These are phyloP conservation scores for Rhizopus delemar DNA, from an alignment of 371 early-diverging fungal species.

Conservation along the genomic window DNA sequence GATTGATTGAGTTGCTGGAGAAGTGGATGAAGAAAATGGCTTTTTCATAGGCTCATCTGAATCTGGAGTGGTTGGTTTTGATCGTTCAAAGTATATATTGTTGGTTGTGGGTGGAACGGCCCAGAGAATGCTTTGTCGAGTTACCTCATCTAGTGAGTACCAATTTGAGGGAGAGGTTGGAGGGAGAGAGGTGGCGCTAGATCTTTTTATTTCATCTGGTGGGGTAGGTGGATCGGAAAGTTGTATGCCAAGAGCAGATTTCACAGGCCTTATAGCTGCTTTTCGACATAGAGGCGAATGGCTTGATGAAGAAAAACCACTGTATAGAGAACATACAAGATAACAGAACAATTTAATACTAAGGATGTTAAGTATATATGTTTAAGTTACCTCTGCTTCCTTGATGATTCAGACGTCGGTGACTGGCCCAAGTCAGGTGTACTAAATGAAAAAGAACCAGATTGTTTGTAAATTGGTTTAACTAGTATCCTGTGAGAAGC, in stretches of 20 bases:
- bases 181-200: conserved; percentile 3
- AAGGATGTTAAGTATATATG: neutral
- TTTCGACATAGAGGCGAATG: conserved; percentile 33
- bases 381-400: neutral
- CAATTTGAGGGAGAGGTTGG: conserved; percentile 6
- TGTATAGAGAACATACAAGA: conserved; percentile 28
- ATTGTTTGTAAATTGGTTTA: conserved; percentile 13
- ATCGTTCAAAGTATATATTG: neutral
- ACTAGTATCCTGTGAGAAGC: conserved; percentile 47
- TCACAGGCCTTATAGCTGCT: conserved; percentile 18
- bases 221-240: conserved; percentile 39
- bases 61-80: neutral
- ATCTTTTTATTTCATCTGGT: conserved; percentile 7
- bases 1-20: neutral
- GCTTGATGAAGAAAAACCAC: conserved; percentile 17
- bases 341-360: conserved; percentile 20
- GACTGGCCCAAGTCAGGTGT: conserved; percentile 50
- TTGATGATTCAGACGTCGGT: conserved; percentile 27
- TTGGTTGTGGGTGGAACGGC: conserved; percentile 27
- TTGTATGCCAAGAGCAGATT: conserved; percentile 29
- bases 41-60: neutral
- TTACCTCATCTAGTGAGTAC: conserved; percentile 19
- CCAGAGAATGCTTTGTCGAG: conserved; percentile 26
- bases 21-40: conserved; percentile 4
- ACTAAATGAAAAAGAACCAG: conserved; percentile 18